Base-by-base conservation (phyloP, 345 rosid genomes). In the Salix dunnii region DNA sequence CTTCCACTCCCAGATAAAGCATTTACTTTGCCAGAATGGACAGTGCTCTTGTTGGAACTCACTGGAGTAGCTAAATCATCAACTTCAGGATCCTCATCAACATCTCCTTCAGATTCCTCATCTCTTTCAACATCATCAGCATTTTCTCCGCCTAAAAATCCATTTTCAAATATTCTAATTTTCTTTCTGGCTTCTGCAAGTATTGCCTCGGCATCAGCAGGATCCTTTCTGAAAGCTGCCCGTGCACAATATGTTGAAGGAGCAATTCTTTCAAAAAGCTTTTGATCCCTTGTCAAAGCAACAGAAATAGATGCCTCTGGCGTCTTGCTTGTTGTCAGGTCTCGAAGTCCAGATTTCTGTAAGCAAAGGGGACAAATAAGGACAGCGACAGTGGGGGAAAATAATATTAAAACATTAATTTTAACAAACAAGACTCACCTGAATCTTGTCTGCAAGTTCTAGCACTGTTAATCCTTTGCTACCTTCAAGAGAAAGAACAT, bases 221-320 rank as follows among this genome's bases (percentile, higher is more conserved):
- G 99, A 85, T 94, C 96, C 88, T 94, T 96, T 80, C 97, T 89
- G 81, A 89, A 96, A 79, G 97, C 90, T 77, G 91, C 85, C 67
- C 98, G 91, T 74, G 94, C 86, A 89, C 98, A 90, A 83, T 96
- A 96, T 31, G 99, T 96, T 42, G 99, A 96, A 80, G 99, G 99
- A 79, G 99, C 99, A 81, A 94, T 90, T 86, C 99, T 90, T 89
- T 96, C 99, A 66, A 96, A 96, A 84, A 96, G 99, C 82, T 96
- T 96, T 79, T 91, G 87, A 86, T 96, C 99, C 89, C 99, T 94
- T 18, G 99, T 96, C 87, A 96, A 82, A 46, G 99, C 99, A 82
- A 96, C 99, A 67, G 99, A 96, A 74, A 96, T 96, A 51, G 99
- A 96, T 71, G 99, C 99, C 88, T 96, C 99, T 12, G 99, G 99